phyloP scores from a whole-genome alignment of 768 basidiomycete genomes.

The Coprinellus micaceus region DNA sequence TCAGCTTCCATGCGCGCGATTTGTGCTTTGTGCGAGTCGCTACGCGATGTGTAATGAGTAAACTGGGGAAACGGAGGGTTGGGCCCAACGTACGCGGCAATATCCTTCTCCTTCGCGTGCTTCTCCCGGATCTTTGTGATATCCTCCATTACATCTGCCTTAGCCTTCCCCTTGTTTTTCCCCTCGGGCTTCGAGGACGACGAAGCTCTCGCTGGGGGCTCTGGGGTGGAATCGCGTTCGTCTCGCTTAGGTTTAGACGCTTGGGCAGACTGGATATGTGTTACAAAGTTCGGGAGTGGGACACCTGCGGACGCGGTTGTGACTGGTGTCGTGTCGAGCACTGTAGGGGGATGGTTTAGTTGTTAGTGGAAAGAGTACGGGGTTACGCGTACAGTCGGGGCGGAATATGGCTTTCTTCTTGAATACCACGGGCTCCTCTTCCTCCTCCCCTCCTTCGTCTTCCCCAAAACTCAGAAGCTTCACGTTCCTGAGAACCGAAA shows the following conservation, averaged over 20 bases:
- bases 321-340: conserved; percentile 36
- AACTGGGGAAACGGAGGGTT: neutral
- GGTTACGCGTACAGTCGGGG: conserved; percentile 68
- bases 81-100: conserved; percentile 47
- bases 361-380: neutral
- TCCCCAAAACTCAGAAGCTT: conserved; percentile 85
- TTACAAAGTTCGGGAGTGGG: conserved; percentile 39
- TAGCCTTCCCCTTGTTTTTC: conserved; percentile 23
- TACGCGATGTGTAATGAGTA: conserved; percentile 23
- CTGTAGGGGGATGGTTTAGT: conserved; percentile 18
- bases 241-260: conserved; percentile 14
- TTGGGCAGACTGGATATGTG: conserved; percentile 18
- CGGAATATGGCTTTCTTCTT: conserved; percentile 83
- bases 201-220: conserved; percentile 12
- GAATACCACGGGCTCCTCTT: conserved; percentile 44
- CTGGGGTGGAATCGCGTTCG: neutral
- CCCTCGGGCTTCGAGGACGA: neutral
- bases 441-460: conserved; percentile 58
- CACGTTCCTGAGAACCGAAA: conserved; percentile 60
- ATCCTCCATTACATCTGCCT: conserved; percentile 44
- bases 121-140: conserved; percentile 71
- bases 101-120: conserved; percentile 67
- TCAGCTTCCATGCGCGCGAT: conserved; percentile 88
- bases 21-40: conserved; percentile 64
- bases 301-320: conserved; percentile 11